These are phyloP conservation scores for Porcisia hertigi DNA, from an alignment of 208 protist species.

Conservation along the genomic window DNA sequence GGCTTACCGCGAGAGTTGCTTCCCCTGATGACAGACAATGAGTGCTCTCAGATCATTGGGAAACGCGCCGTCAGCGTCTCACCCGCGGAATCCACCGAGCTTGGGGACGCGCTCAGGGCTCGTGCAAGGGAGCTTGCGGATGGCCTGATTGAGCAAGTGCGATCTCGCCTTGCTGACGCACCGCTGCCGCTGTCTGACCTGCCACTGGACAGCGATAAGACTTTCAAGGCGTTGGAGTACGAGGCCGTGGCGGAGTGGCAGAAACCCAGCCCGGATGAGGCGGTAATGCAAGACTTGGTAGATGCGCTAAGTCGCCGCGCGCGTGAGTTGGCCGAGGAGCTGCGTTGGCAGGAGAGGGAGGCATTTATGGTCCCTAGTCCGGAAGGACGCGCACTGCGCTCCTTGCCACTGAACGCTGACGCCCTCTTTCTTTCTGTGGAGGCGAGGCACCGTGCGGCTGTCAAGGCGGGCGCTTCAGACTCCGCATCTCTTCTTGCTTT, in stretches of 20 bases:
- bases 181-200: slow-evolving; percentile 43
- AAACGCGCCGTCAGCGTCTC: slow-evolving; percentile 7
- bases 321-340: slow-evolving; percentile 47
- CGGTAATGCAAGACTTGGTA: slow-evolving; percentile 24
- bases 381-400: slow-evolving; percentile 41
- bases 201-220: slow-evolving; percentile 44
- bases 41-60: slow-evolving; percentile 31
- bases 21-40: slow-evolving; percentile 42
- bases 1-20: slow-evolving; percentile 55
- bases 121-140: slow-evolving; percentile 38
- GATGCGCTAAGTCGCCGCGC: slow-evolving; percentile 48
- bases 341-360: slow-evolving; percentile 44
- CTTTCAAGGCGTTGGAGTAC: slow-evolving; percentile 44
- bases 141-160: slow-evolving; percentile 32
- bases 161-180: slow-evolving; percentile 40
- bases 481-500: slow-evolving; percentile 32
- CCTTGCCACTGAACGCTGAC: slow-evolving; percentile 47
- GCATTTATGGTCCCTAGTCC: slow-evolving; percentile 37
- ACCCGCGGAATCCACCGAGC: slow-evolving; percentile 11
- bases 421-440: slow-evolving; percentile 37
- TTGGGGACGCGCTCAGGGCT: slow-evolving; percentile 35
- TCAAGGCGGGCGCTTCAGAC: slow-evolving; percentile 34
- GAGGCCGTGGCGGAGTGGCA: slow-evolving; percentile 30
- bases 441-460: slow-evolving; percentile 35
- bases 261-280: slow-evolving; percentile 37